Conservation (phyloP, 2,329 filamentous ascomycete species). For the Alternaria arbusti region DNA sequence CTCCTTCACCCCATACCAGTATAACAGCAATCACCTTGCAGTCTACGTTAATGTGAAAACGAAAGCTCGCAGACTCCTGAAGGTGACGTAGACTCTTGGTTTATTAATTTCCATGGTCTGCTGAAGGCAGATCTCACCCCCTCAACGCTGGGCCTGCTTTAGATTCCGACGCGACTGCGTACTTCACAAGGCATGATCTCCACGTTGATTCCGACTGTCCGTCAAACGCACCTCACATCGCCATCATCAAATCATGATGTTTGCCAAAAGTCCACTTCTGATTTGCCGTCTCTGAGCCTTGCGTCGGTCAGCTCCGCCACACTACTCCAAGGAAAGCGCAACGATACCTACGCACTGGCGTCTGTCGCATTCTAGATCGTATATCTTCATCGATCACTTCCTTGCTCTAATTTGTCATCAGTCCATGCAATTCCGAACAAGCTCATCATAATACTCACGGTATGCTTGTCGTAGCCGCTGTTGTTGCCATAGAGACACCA, state of each 20-base stretch:
- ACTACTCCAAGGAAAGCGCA: background rate
- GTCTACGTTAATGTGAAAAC: background rate
- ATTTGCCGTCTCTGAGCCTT: background rate
- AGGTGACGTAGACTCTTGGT: background rate
- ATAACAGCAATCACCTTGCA: background rate
- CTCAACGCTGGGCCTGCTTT: background rate
- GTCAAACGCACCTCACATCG: background rate
- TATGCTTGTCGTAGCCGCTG: constrained; percentile 13
- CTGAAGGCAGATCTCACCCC: background rate
- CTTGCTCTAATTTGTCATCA: background rate
- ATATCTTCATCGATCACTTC: background rate
- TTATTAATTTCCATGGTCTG: background rate
- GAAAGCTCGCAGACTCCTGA: background rate
- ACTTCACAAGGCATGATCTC: background rate
- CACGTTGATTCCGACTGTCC: background rate
- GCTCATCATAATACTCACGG: constrained; percentile 1
- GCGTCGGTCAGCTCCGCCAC: background rate
- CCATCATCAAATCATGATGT: background rate
- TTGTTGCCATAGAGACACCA: constrained; percentile 26
- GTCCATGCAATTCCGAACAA: accelerated
- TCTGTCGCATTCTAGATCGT: background rate
- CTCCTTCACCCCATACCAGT: background rate
- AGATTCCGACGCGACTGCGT: background rate
- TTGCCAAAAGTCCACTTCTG: background rate
- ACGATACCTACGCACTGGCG: background rate